A percentile compares a stretch with the other conserved stretches of the same genome.
These are phyloP conservation scores for Brassica incana DNA, from an alignment of 345 rosid species.

Conservation along the genomic window DNA sequence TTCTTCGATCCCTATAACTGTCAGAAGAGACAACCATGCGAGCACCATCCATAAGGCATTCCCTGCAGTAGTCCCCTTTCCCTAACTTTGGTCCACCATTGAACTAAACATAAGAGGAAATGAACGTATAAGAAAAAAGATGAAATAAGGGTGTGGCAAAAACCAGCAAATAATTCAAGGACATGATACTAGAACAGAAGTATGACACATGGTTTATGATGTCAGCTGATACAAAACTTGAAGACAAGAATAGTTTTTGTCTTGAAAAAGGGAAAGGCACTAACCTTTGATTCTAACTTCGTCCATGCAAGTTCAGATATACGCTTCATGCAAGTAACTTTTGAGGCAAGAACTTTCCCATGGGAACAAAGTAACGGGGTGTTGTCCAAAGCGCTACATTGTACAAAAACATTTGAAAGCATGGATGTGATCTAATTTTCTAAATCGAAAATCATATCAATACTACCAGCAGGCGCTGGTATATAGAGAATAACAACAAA, in stretches of 20 bases:
- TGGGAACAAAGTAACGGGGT: constrained; percentile 73
- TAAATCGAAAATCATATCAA: background rate
- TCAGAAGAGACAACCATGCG: constrained; percentile 68
- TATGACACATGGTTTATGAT: constrained; percentile 10
- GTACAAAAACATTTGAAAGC: constrained; percentile 20
- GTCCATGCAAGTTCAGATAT: constrained; percentile 75
- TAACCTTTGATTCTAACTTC: constrained; percentile 60
- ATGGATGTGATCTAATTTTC: constrained; percentile 20
- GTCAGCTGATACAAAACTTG: constrained; percentile 23
- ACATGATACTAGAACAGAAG: constrained; percentile 13
- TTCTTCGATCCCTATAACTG: constrained; percentile 89
- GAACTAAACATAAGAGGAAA: constrained; percentile 48
- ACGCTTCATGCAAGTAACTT: constrained; percentile 74
- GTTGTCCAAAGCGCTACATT: constrained; percentile 63
- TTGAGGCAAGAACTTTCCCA: constrained; percentile 76
- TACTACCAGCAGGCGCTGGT: constrained; percentile 9
- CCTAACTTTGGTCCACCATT: constrained; percentile 75
- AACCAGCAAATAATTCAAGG: constrained; percentile 10
- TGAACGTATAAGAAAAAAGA: constrained; percentile 24
- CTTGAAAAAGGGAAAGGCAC: constrained; percentile 17
- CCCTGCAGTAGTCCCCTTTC: constrained; percentile 69
- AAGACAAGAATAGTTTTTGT: constrained; percentile 3
- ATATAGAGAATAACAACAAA: constrained; percentile 14
- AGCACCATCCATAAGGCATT: constrained; percentile 80
- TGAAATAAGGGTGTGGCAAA: constrained; percentile 8